These are phyloP conservation scores for Plasmodium malariae DNA, from an alignment of 169 alveolate genomes.

Conservation along the genomic window DNA sequence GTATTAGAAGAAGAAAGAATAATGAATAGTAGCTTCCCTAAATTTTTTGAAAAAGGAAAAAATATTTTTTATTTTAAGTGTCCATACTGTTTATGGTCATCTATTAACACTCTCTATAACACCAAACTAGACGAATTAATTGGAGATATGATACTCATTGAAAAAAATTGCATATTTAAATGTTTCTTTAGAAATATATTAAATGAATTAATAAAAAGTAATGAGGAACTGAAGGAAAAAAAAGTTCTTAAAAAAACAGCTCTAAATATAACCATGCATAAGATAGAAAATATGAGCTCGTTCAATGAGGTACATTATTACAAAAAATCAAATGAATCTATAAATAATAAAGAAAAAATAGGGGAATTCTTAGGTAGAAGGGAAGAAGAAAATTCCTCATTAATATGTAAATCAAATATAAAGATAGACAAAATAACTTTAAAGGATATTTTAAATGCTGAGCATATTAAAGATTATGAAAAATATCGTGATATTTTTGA, in stretches of 20 bases:
- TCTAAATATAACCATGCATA: conserved; percentile 3
- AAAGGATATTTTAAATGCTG: conserved; percentile 54
- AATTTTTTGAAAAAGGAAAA: conserved; percentile 18
- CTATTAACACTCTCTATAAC: conserved; percentile 19
- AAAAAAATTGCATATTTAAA: conserved; percentile 34
- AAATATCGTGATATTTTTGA: conserved; percentile 28
- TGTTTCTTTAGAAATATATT: conserved; percentile 24
- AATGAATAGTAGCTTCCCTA: neutral
- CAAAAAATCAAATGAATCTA: neutral
- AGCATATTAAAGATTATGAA: conserved; percentile 31
- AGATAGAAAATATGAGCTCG: conserved; percentile 22
- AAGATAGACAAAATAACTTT: conserved; percentile 25
- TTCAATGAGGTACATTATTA: neutral
- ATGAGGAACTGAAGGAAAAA: conserved; percentile 40
- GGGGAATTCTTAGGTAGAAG: neutral
- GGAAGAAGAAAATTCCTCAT: neutral
- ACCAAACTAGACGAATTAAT: conserved; percentile 55
- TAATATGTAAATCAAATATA: conserved; percentile 44
- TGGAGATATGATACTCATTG: conserved; percentile 51
- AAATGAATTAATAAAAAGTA: conserved; percentile 37
- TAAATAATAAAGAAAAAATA: neutral
- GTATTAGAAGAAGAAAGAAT: neutral
- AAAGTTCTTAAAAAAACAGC: conserved; percentile 25
- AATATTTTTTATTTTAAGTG: conserved; percentile 57
- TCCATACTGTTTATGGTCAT: conserved; percentile 63